Conservation (phyloP, 179 eudicot genomes). For the Beta macrorhiza region DNA sequence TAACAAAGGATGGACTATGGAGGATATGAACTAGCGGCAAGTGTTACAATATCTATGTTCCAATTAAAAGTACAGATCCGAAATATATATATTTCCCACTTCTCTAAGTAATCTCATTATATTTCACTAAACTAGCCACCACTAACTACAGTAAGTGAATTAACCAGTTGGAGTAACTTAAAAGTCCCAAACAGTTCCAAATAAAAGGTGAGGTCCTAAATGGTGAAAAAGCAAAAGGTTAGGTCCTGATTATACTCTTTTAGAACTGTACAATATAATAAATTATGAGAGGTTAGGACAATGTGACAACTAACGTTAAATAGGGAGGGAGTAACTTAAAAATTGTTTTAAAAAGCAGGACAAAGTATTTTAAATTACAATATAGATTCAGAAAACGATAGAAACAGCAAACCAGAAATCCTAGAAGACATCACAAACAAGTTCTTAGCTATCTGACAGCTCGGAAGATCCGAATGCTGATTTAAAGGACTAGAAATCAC, state of each 20-base stretch:
- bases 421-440: background rate
- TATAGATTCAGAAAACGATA: background rate
- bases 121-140: no score
- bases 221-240: background rate
- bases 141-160: no score
- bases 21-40: no score
- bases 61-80: no score
- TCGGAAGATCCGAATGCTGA: background rate
- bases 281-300: no score
- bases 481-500: background rate
- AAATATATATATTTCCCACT: no score
- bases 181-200: background rate
- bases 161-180: no score
- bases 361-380: background rate
- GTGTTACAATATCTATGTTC: no score
- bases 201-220: no score
- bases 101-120: no score
- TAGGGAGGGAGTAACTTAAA: background rate
- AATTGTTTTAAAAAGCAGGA: background rate
- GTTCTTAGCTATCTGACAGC: background rate
- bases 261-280: no score
- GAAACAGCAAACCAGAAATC: background rate
- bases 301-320: background rate
- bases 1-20: no score
- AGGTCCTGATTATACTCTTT: background rate